phyloP scores from a whole-genome alignment of 2,329 filamentous ascomycete genomes.

The Bipolaris oryzae region DNA sequence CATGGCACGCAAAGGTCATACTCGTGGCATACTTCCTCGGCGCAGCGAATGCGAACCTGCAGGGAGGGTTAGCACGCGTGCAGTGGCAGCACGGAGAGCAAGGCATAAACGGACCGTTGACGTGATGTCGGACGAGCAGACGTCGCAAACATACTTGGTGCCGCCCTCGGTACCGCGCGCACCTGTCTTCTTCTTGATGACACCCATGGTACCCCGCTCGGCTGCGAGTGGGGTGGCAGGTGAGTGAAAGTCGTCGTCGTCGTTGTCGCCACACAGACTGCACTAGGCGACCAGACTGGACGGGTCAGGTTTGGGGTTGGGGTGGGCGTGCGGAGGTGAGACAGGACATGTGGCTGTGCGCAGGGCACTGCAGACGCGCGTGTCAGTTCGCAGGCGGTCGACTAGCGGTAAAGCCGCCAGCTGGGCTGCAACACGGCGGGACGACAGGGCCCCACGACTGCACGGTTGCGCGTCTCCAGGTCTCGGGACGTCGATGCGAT shows the following conservation, averaged over 20 bases:
- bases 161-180: constrained; percentile 78
- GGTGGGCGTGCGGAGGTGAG: constrained; percentile 10
- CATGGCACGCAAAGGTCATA: constrained; percentile 97
- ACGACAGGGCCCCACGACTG: background rate
- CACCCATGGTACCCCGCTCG: constrained; percentile 69
- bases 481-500: background rate
- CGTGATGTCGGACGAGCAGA: constrained; percentile 95
- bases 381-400: constrained; percentile 8
- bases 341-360: constrained; percentile 35
- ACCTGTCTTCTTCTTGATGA: constrained; percentile 94
- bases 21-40: constrained; percentile 76
- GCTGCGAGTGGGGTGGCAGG: constrained; percentile 4
- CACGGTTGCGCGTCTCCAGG: background rate
- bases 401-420: constrained; percentile 10
- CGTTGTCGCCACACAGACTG: background rate
- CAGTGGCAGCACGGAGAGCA: background rate
- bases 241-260: constrained; percentile 4
- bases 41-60: constrained; percentile 93
- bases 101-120: constrained; percentile 73
- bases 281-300: background rate
- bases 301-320: background rate
- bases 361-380: constrained; percentile 12
- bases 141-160: constrained; percentile 92
- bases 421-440: constrained; percentile 2
- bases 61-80: constrained; percentile 6